A percentile compares a stretch with the other conserved stretches of the same genome.
These are phyloP conservation scores for Tremella mesenterica DNA, from an alignment of 768 basidiomycete species.

Conservation along the genomic window DNA sequence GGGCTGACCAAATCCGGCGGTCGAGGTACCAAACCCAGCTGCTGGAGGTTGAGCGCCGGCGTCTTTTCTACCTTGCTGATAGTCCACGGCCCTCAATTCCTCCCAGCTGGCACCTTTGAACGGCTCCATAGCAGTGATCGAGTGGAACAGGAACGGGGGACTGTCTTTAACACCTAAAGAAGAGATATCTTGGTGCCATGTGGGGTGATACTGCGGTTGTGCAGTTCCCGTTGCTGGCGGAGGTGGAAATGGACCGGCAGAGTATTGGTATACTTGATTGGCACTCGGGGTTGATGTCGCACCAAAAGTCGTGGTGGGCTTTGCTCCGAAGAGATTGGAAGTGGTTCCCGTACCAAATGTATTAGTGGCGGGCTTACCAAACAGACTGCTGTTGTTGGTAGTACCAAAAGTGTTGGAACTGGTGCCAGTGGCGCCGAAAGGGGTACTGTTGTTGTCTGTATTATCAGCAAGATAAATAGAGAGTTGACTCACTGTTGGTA, in stretches of 20 bases:
- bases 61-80: slow-evolving; percentile 33
- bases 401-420: slow-evolving; percentile 5
- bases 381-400: slow-evolving; percentile 8
- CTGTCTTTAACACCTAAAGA: slow-evolving; percentile 48
- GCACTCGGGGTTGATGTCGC: neutral
- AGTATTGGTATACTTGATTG: slow-evolving; percentile 13
- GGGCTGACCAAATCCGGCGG: slow-evolving; percentile 37
- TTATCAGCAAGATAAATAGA: slow-evolving; percentile 10
- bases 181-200: slow-evolving; percentile 39
- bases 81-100: slow-evolving; percentile 38
- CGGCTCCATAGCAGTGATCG: slow-evolving; percentile 31
- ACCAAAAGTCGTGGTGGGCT: slow-evolving; percentile 22
- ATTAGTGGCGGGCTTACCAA: slow-evolving; percentile 48
- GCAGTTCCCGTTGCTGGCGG: slow-evolving; percentile 63
- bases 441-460: slow-evolving; percentile 22
- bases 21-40: slow-evolving; percentile 13
- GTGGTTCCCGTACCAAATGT: slow-evolving; percentile 49
- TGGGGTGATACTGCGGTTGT: slow-evolving; percentile 56
- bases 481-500: slow-evolving; percentile 43
- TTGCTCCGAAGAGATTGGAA: slow-evolving; percentile 17
- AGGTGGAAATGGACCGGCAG: slow-evolving; percentile 41
- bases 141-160: slow-evolving; percentile 46
- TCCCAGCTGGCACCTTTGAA: slow-evolving; percentile 32
- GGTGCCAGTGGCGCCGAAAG: slow-evolving; percentile 22
- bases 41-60: slow-evolving; percentile 12